Evolutionary conservation across 352 stramenopile genomes (phyloP), one percentile per base, ranked within the genome.

Genomic region (Thraustotheca clavata): DNA sequence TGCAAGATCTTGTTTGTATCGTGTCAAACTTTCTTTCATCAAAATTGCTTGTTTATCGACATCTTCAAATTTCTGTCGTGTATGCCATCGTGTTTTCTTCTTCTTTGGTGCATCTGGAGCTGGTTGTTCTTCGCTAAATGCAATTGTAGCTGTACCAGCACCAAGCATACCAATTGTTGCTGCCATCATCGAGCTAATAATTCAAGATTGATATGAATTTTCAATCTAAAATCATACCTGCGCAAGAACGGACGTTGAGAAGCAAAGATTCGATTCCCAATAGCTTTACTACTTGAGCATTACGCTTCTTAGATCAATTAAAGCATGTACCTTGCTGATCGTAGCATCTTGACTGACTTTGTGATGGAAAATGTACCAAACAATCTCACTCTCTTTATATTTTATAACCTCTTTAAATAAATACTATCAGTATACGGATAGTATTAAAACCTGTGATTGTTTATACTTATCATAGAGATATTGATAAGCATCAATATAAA

Each of bases 21-120:
- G 46, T 3, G 46, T 55, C 57, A 65, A 65, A 27, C 57, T 65
- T 9, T 65, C 57, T 29, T 54, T 54, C 18, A 65, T n/a, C 20
- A 65, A 34, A 6, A 55, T 3, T 27, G 57, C 20, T 48, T 65
- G 38, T 16, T 54, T 24, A 20, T 65, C 57, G 11, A 14, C 22
- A n/a, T 65, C 57, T 27, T 65, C 57, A 46, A 31, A 35, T n/a
- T 26, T 26, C 29, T 65, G 57, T n/a, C 31, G 46, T n/a, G 57
- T 65, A 34, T 54, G 57, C 57, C 57, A 65, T 24, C 47, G 57
- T 46, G 57, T 65, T 35, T 65, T 65, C 36, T 39, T 38, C 57
- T 65, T 65, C 20, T 65, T 65, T 9, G 43, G 43, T 31, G 43
- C 43, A 3, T 52, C 43, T 9, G 43, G 7, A 24, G 43, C 16